Percentiles rank a stretch among this genome's conserved stretches.
Conservation (phyloP, 192 early-diverging fungal species). For the Coemansia aciculifera region DNA sequence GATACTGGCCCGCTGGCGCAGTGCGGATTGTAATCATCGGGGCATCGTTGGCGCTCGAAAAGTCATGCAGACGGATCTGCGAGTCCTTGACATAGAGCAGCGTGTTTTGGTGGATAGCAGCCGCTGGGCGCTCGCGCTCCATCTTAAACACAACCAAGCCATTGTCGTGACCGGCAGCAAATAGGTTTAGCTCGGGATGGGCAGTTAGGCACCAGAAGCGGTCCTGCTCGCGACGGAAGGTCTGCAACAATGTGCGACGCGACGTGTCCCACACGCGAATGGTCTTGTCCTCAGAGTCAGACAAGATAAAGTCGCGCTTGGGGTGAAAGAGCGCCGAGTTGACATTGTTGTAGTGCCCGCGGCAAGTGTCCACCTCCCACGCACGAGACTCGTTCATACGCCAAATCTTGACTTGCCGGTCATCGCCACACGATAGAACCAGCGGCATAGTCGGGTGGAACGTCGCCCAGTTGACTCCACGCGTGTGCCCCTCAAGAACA, state of each 20-base stretch:
- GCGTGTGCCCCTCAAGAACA: slow-evolving; percentile 96
- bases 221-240: slow-evolving; percentile 95
- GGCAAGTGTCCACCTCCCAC: slow-evolving; percentile 99
- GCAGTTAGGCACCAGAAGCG: slow-evolving; percentile 95
- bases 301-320: slow-evolving; percentile 92
- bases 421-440: slow-evolving; percentile 96
- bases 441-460: slow-evolving; percentile 97
- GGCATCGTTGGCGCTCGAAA: slow-evolving; percentile 71
- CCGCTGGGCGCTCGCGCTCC: slow-evolving; percentile 95
- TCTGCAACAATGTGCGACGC: slow-evolving; percentile 90
- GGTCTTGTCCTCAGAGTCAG: slow-evolving; percentile 94
- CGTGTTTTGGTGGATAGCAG: slow-evolving; percentile 76
- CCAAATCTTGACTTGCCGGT: slow-evolving; percentile 98
- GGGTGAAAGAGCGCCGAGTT: slow-evolving; percentile 94
- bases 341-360: slow-evolving; percentile 98
- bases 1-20: slow-evolving; percentile 64
- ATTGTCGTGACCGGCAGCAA: slow-evolving; percentile 97
- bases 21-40: slow-evolving; percentile 78
- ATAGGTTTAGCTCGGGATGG: slow-evolving; percentile 96
- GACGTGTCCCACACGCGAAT: slow-evolving; percentile 99
- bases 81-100: slow-evolving; percentile 91
- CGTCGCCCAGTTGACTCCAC: slow-evolving; percentile 96
- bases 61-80: slow-evolving; percentile 81
- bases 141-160: slow-evolving; percentile 98
- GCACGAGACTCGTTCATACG: slow-evolving; percentile 97